Base-by-base conservation (phyloP, 192 early-diverging fungal genomes). In the Coemansia sp. region DNA sequence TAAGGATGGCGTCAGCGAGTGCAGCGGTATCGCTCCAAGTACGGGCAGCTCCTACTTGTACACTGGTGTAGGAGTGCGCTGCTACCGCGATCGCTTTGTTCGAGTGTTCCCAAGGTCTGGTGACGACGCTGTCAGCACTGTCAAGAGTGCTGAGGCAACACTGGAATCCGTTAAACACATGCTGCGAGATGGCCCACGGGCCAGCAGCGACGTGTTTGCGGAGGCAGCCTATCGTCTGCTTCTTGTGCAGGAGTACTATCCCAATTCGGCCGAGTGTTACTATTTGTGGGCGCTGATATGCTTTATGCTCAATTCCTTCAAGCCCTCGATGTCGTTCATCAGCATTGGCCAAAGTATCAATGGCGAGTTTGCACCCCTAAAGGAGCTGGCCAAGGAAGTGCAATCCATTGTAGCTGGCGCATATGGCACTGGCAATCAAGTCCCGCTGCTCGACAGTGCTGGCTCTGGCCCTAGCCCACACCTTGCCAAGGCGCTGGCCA, bases 201-300 rank as follows among this genome's bases (percentile, higher is more conserved):
- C 72, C 18, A 45, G 53, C 13, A 64, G 45, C 33, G 72, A 78
- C 4, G 63, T 75, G 36, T 72, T 75, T 39, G 56, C 33, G 21
- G 81, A 83, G 60, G 76, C 73, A 2, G 72, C 76, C 6, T 66
- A 58, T 45, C 70, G 76, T 2, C 52, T 78, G 23, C 25, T 83
- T 48, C 59, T 72, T 28, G 76, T 83, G 33, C 81, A 78, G 26
- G 81, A 83, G 37, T 67, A 62, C 59, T 78, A 78, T 16, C 81
- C 81, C 8, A 57, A 64, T 9, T 78, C 75, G 16, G 72, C 67
- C 56, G 81, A 83, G 61, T 78, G 81, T 66, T 83, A 78, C 57
- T 78, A 83, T 34, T 61, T 83, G 64, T 78, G 68, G 76, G 81
- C 72, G 4, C 67, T 83, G 57, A 66, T 83, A 25, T 83, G 81